Evolutionary conservation across 768 basidiomycete genomes (phyloP).

Genomic region (Astraeus odoratus): DNA sequence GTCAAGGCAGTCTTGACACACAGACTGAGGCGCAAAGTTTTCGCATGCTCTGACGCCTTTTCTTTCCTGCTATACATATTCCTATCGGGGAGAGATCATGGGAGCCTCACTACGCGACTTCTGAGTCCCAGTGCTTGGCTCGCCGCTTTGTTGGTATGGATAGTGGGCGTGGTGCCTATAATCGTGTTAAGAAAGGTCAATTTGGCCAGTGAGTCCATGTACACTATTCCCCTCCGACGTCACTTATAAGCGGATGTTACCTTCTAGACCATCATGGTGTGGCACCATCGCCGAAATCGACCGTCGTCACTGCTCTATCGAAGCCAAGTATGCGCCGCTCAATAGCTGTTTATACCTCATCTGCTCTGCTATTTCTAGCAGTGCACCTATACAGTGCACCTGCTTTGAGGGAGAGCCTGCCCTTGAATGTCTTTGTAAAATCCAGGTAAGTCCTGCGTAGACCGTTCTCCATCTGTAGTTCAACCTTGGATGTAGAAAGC

Average conservation of each 20-base stretch:
- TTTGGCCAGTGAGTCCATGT: constrained; percentile 45
- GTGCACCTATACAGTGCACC: constrained; percentile 36
- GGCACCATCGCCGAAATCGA: constrained; percentile 49
- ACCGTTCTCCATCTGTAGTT: background rate
- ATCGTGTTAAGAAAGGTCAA: constrained; percentile 51
- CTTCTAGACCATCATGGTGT: too few species aligned
- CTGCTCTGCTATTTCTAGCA: constrained; percentile 36
- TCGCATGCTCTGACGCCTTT: constrained; percentile 43
- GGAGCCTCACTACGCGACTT: constrained; percentile 27
- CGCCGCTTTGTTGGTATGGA: constrained; percentile 40
- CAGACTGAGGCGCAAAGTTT: constrained; percentile 49
- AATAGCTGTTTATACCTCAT: constrained; percentile 40
- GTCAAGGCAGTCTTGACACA: constrained; percentile 56
- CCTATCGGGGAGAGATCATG: constrained; percentile 21
- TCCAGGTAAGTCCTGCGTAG: constrained; percentile 43
- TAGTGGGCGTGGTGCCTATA: constrained; percentile 47
- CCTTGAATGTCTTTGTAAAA: constrained; percentile 53
- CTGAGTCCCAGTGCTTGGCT: constrained; percentile 40
- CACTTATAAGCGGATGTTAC: constrained; percentile 37
- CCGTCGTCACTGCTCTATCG: constrained; percentile 38
- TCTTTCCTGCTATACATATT: constrained; percentile 20
- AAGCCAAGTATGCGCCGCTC: constrained; percentile 42
- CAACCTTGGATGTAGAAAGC: constrained; percentile 43
- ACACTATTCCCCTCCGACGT: background rate
- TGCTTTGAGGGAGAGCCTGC: constrained; percentile 29